Conservation (phyloP, 306 rosid species). For the Corylus heterophylla region DNA sequence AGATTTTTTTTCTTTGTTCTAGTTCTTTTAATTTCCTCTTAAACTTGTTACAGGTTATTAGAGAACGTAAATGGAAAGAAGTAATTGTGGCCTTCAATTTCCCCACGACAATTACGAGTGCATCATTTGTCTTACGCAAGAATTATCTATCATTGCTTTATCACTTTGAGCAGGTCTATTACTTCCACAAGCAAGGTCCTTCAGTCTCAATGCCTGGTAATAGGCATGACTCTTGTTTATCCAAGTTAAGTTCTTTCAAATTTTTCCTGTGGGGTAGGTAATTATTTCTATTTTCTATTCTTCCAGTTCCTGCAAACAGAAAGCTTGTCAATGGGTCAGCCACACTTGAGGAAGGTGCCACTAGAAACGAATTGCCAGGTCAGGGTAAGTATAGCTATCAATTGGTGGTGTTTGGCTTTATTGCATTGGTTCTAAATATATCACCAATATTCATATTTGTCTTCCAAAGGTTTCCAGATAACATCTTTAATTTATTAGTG, state of each 20-base stretch:
- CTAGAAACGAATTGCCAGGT: slow-evolving; percentile 40
- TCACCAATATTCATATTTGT: slow-evolving; percentile 18
- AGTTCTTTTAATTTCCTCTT: slow-evolving; percentile 19
- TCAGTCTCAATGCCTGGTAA: slow-evolving; percentile 45
- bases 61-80: slow-evolving; percentile 84
- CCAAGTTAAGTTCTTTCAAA: slow-evolving; percentile 2
- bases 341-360: slow-evolving; percentile 33
- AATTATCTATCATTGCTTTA: slow-evolving; percentile 70
- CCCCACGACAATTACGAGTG: slow-evolving; percentile 66
- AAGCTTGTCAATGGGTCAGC: slow-evolving; percentile 36
- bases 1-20: not conserved
- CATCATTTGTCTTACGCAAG: slow-evolving; percentile 74
- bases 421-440: slow-evolving; percentile 14
- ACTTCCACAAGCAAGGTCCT: slow-evolving; percentile 55
- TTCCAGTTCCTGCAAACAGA: slow-evolving; percentile 40
- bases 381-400: slow-evolving; percentile 34
- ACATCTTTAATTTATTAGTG: slow-evolving; percentile 15
- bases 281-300: slow-evolving; percentile 18
- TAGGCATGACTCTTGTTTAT: slow-evolving; percentile 12
- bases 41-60: slow-evolving; percentile 53
- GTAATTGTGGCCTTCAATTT: slow-evolving; percentile 57
- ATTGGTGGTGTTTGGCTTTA: slow-evolving; percentile 10
- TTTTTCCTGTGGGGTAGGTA: slow-evolving; percentile 14
- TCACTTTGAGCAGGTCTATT: slow-evolving; percentile 88
- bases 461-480: slow-evolving; percentile 5